These are phyloP conservation scores for Claviceps sp. DNA, from an alignment of 2,329 filamentous ascomycete genomes.

Conservation along the genomic window DNA sequence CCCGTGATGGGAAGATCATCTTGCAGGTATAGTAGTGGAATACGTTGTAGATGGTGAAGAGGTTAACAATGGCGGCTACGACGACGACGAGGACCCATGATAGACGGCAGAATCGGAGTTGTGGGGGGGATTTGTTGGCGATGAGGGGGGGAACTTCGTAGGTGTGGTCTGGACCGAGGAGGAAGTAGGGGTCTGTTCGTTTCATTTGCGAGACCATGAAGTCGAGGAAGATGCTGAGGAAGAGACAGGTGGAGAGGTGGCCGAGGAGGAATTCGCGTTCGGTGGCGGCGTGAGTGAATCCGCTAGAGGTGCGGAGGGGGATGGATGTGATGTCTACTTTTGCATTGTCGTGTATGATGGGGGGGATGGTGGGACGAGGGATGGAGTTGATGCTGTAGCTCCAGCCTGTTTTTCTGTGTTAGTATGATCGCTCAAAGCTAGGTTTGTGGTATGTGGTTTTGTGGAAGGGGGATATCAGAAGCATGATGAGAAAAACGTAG, in stretches of 20 bases:
- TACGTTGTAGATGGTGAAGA: constrained; percentile 48
- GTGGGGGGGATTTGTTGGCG: constrained; percentile 24
- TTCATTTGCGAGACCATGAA: constrained; percentile 53
- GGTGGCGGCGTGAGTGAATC: constrained; percentile 30
- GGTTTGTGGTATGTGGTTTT: no score
- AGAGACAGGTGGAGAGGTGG: constrained; percentile 31
- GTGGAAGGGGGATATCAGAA: no score
- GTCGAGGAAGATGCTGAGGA: constrained; percentile 57
- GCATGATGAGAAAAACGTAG: no score
- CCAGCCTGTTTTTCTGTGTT: constrained; percentile 32
- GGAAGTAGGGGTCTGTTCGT: constrained; percentile 62
- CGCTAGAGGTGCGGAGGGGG: constrained; percentile 28
- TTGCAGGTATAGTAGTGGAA: constrained; percentile 35
- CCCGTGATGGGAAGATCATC: constrained; percentile 36
- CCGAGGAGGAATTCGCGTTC: constrained; percentile 29
- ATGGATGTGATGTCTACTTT: constrained; percentile 27
- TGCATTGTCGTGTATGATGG: constrained; percentile 18
- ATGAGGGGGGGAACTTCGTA: constrained; percentile 28
- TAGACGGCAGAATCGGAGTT: constrained; percentile 43
- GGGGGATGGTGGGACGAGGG: constrained; percentile 31
- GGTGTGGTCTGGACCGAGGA: constrained; percentile 32
- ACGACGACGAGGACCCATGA: constrained; percentile 42
- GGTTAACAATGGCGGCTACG: constrained; percentile 43
- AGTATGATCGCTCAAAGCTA: background rate
- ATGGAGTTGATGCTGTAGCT: constrained; percentile 39